Percentiles rank a stretch among this genome's conserved stretches.
These are phyloP conservation scores for Juncus inflexus DNA, from an alignment of 176 grass and related monocot genomes.

Conservation along the genomic window DNA sequence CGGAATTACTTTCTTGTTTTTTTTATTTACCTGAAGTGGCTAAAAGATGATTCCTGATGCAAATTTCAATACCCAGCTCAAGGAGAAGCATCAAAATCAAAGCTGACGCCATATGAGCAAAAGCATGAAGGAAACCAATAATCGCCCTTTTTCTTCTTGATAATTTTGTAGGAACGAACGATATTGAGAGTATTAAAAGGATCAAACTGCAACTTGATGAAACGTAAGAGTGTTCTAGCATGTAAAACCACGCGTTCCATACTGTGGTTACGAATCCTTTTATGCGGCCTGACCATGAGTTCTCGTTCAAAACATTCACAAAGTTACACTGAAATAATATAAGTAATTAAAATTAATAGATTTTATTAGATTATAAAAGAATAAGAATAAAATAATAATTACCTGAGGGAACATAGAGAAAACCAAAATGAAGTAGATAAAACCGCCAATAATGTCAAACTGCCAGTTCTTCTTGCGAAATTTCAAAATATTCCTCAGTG, in stretches of 20 bases:
- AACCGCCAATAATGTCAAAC: slow-evolving; percentile 91
- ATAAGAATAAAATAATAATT: slow-evolving; percentile 11
- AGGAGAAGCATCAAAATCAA: slow-evolving; percentile 93
- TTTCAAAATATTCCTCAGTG: slow-evolving; percentile 85
- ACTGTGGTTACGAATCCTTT: slow-evolving; percentile 67
- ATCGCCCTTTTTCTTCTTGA: slow-evolving; percentile 67
- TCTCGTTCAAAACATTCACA: slow-evolving; percentile 68
- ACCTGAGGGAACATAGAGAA: slow-evolving; percentile 96
- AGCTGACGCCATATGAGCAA: slow-evolving; percentile 72
- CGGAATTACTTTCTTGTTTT: neutral
- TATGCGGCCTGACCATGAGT: slow-evolving; percentile 62
- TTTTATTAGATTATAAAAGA: slow-evolving; percentile 8
- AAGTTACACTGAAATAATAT: slow-evolving; percentile 74
- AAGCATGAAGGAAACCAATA: slow-evolving; percentile 80
- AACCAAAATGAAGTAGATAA: slow-evolving; percentile 96
- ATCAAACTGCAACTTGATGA: slow-evolving; percentile 62
- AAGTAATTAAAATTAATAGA: slow-evolving; percentile 19
- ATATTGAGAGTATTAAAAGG: slow-evolving; percentile 63
- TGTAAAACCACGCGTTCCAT: slow-evolving; percentile 72
- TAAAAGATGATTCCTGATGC: slow-evolving; percentile 85
- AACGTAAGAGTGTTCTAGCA: slow-evolving; percentile 87
- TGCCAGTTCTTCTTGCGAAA: slow-evolving; percentile 99
- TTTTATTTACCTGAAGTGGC: slow-evolving; percentile 87
- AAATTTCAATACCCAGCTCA: slow-evolving; percentile 92
- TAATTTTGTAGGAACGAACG: slow-evolving; percentile 87